Evolutionary conservation across 1,139 yeast genomes (phyloP), one percentile per base, ranked within the genome.

Genomic region (Saccharomyces hybrid): DNA sequence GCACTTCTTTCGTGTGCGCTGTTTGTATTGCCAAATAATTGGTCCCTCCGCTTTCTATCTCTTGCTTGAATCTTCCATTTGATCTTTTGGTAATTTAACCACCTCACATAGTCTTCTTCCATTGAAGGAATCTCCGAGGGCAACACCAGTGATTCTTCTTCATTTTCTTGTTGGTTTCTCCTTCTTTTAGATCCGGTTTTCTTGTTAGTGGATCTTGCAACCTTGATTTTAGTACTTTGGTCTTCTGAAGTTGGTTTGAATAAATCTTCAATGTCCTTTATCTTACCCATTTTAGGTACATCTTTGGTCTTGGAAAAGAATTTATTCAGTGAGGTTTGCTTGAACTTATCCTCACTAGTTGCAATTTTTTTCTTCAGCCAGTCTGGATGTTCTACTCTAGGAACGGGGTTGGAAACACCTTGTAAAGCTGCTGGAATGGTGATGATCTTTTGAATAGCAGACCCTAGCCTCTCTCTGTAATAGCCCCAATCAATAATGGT

Each of bases 351-450:
- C 57, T 81, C 82, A 57, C 77, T 78, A 8, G 71, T 71, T 3
- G 78, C 76, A 55, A 93, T 82, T 58, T 79, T 79, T 63, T 78
- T 83, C 59, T 78, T 80, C 53, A 95, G 77, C 99, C 99, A 95
- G 42, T 87, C 96, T 0, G 99, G 99, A 66, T 93, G 98, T 6
- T 82, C 81, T 9, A 95, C 91, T 61, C 98, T 77, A 2, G 98
- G 97, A 50, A 95, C 98, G 0, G 99, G 99, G 65, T 95, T 95
- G n/a, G 77, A 73, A 12, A 93, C 82, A 54, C 83, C 82, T 73
- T 95, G 99, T 57, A 91, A 75, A 6, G 98, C 99, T 7, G 99
- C 99, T 2, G 99, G 99, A 63, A 95, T 93, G 0, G 97, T 87
- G 60, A 95, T 89, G 64, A 95, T 89, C 71, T 95, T 95, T 70